Evolutionary conservation across 2,329 filamentous ascomycete genomes (phyloP), one percentile per base, ranked within the genome.

Genomic region (Ascochyta lentis): DNA sequence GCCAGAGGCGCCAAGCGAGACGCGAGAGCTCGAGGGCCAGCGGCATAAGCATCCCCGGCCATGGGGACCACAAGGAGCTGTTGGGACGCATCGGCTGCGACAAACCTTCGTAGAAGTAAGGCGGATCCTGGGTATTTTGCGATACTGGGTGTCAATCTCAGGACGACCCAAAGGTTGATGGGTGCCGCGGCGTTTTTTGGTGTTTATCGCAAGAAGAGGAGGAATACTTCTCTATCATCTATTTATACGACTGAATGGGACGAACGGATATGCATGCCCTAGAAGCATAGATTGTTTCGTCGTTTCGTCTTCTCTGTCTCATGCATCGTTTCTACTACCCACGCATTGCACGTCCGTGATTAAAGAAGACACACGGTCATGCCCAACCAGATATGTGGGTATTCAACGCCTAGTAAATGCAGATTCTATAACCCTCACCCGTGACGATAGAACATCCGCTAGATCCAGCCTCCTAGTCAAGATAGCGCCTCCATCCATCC

Each of bases 401-500:
- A 39, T 39, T 9, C 16, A 39, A 39, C 37, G 37, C 37, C 5
- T 39, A 6, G 9, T 22, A 15, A 13, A 16, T 35, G n/a, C n/a
- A 22, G 15, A 9, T 19, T 19, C 16, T 16, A 7, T 38, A n/a
- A 12, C 12, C 22, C 6, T 48, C 29, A n/a, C 23, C 8, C 37
- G 19, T 7, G 15, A 48, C 41, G 13, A 23, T n/a, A 3, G 27
- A 19, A 31, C n/a, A 15, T 34, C 9, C 4, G 15, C 9, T 6
- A 33, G 19, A 3, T 10, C 27, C 10, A 26, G 16, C 41, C 19
- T 33, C 7, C 44, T 57, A 61, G 24, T 72, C 83, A 47, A 93
- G 77, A 77, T 93, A 95, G 66, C 87, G 83, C 76, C 91, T 94
- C 92, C 92, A 96, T 2, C 90, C 91, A 68, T 93, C 88, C 60